phyloP scores from a whole-genome alignment of 1,284 basidiomycete genomes.

The Ceratobasidium sp. region DNA sequence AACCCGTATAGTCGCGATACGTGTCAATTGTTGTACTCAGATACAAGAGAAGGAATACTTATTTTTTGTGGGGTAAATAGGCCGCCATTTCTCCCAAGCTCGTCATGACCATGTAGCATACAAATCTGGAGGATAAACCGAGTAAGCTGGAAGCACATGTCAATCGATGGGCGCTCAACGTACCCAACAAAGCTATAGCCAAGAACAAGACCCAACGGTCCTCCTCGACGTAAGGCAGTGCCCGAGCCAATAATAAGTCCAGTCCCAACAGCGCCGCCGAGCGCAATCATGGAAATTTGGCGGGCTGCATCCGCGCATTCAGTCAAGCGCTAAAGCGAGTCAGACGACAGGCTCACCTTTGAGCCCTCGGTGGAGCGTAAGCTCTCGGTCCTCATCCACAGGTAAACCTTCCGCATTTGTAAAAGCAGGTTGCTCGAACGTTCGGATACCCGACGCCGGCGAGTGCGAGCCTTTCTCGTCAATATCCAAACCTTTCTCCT shows the following conservation, averaged over 20 bases:
- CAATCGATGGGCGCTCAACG: not conserved
- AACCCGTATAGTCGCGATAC: slow-evolving; percentile 39
- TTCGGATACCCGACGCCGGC: slow-evolving; percentile 8
- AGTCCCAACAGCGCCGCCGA: slow-evolving; percentile 75
- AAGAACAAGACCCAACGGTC: slow-evolving; percentile 61
- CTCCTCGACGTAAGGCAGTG: slow-evolving; percentile 58
- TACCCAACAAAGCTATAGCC: slow-evolving; percentile 58
- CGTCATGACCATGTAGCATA: slow-evolving; percentile 49
- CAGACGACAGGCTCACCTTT: slow-evolving; percentile 58
- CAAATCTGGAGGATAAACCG: slow-evolving; percentile 23
- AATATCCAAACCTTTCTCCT: slow-evolving; percentile 12
- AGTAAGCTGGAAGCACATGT: slow-evolving; percentile 1
- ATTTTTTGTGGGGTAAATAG: slow-evolving; percentile 59
- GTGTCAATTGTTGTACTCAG: slow-evolving; percentile 26
- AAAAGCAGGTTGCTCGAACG: slow-evolving; percentile 27
- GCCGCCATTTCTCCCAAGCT: slow-evolving; percentile 57
- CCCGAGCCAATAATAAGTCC: slow-evolving; percentile 81
- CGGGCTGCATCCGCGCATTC: slow-evolving; percentile 31
- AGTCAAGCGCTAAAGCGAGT: not conserved
- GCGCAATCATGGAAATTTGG: slow-evolving; percentile 73
- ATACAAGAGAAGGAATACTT: slow-evolving; percentile 49
- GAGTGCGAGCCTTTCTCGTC: slow-evolving; percentile 36
- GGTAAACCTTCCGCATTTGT: slow-evolving; percentile 33
- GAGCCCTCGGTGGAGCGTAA: slow-evolving; percentile 69
- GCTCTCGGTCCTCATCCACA: slow-evolving; percentile 41